phyloP scores from a whole-genome alignment of 2,329 filamentous ascomycete genomes.

The Scopulariopsis brevicaulis region DNA sequence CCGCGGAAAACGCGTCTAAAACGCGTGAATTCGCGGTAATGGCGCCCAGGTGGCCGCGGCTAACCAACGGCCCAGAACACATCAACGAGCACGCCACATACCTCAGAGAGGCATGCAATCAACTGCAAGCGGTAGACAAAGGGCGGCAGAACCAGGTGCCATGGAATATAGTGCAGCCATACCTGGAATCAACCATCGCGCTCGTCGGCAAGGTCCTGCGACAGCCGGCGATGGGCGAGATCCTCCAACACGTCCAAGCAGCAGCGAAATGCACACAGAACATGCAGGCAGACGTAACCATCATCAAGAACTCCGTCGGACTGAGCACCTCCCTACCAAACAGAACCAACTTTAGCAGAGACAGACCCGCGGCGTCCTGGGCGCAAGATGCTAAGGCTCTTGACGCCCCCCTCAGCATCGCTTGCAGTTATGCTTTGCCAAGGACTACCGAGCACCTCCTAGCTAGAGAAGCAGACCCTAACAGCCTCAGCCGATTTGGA shows the following conservation, averaged over 20 bases:
- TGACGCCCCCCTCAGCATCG: no score
- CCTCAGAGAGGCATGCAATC: constrained; percentile 10
- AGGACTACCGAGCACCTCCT: no score
- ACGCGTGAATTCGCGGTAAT: no score
- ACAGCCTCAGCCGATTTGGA: no score
- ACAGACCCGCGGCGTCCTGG: constrained; percentile 6
- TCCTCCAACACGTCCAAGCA: constrained; percentile 11
- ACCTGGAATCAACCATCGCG: constrained; percentile 10
- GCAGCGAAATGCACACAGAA: constrained; percentile 11
- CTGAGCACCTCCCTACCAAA: constrained; percentile 8
- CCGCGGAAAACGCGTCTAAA: no score
- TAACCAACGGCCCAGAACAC: no score
- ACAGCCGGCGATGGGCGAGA: no score
- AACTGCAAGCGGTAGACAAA: constrained; percentile 9
- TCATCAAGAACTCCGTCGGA: constrained; percentile 11
- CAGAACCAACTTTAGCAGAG: constrained; percentile 9
- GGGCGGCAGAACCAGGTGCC: constrained; percentile 9
- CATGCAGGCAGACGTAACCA: constrained; percentile 11
- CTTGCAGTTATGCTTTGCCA: no score
- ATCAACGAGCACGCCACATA: no score
- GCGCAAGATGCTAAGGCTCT: no score
- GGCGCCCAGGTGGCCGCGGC: no score
- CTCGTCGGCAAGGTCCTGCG: constrained; percentile 9
- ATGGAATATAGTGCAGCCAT: constrained; percentile 10
- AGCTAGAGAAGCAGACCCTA: no score